phyloP scores from a whole-genome alignment of 2,329 filamentous ascomycete genomes.

The Hymenoscyphus fraxineus region DNA sequence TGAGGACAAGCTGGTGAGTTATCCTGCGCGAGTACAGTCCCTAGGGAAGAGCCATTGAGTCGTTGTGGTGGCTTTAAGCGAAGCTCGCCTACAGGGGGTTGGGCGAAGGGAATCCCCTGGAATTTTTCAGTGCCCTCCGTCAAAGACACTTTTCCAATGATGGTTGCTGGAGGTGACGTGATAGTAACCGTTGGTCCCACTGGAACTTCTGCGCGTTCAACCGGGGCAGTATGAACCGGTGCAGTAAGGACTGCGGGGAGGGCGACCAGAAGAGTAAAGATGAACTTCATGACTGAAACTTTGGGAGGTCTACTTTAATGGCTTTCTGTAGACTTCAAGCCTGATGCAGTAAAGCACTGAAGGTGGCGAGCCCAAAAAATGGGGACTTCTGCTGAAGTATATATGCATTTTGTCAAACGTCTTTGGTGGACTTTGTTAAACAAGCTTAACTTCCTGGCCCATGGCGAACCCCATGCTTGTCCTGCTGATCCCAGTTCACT shows the following conservation, averaged over 20 bases:
- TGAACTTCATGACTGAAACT: constrained; percentile 10
- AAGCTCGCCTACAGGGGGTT: constrained; percentile 62
- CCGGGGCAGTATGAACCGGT: not conserved
- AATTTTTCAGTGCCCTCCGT: constrained; percentile 7
- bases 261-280: constrained; percentile 4
- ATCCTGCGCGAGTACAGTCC: constrained; percentile 58
- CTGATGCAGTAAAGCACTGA: not conserved
- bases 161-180: constrained; percentile 16
- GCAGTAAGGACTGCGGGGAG: constrained; percentile 9
- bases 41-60: constrained; percentile 50
- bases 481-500: not conserved
- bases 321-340: not conserved
- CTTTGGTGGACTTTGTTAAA: not conserved
- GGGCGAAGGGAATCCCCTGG: constrained; percentile 67
- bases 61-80: constrained; percentile 67
- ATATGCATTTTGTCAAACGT: not conserved
- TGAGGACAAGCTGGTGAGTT: constrained; percentile 65
- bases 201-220: constrained; percentile 4
- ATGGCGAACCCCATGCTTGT: not conserved
- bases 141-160: constrained; percentile 11
- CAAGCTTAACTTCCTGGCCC: not conserved
- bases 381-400: not conserved
- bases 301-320: not conserved
- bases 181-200: constrained; percentile 13
- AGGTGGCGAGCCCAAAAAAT: not conserved